Evolutionary conservation across 2,329 filamentous ascomycete genomes (phyloP).

Genomic region (Mollisiaceae sp.): DNA sequence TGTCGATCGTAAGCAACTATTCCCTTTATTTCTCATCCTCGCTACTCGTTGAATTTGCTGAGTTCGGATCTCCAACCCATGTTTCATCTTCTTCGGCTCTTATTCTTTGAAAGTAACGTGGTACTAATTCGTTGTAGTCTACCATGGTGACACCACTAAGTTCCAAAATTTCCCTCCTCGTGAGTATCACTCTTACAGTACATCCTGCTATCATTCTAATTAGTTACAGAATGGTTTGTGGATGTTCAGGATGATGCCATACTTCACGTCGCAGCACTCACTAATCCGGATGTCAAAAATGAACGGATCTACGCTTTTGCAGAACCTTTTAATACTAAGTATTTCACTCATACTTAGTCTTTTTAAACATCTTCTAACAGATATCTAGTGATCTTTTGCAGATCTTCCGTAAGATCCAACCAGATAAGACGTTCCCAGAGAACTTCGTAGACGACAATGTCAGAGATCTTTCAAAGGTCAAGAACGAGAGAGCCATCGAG

Average conservation of each 20-base stretch:
- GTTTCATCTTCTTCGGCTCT: too few relatives aligned
- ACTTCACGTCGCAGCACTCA: constrained; percentile 41
- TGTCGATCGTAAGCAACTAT: too few relatives aligned
- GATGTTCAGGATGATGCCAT: constrained; percentile 40
- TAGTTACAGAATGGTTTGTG: constrained; percentile 42
- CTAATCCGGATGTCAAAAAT: constrained; percentile 37
- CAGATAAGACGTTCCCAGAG: constrained; percentile 34
- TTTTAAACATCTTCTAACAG: neutral
- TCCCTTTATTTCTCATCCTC: too few relatives aligned
- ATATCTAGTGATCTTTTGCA: constrained; percentile 25
- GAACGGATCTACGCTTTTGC: constrained; percentile 41
- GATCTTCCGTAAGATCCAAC: constrained; percentile 35
- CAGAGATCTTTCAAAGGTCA: constrained; percentile 32
- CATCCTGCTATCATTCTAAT: neutral
- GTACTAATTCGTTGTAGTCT: too few relatives aligned
- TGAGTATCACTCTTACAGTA: constrained; percentile 8
- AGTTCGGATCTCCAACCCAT: too few relatives aligned
- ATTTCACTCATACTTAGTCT: neutral
- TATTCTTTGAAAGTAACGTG: too few relatives aligned
- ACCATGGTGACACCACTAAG: constrained; percentile 28
- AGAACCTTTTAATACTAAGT: constrained; percentile 35
- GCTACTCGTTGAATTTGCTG: too few relatives aligned
- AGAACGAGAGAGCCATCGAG: constrained; percentile 28
- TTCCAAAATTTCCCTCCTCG: constrained; percentile 22
- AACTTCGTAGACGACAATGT: constrained; percentile 29